These are phyloP conservation scores for Flaveria bidentis DNA, from an alignment of 129 eudicot genomes.

Conservation along the genomic window DNA sequence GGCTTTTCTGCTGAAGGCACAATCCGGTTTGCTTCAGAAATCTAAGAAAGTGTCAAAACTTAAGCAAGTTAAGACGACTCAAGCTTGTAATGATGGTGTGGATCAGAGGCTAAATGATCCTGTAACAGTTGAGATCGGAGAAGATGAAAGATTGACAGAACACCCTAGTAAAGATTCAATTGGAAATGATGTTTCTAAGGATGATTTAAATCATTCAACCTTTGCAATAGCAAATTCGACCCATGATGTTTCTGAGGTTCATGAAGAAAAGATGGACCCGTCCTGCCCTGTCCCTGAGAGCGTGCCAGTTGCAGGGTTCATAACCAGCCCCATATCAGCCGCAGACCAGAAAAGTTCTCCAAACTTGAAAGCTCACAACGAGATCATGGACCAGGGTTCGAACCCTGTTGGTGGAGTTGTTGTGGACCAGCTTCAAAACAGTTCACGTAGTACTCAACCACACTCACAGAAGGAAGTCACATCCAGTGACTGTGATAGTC, in stretches of 20 bases:
- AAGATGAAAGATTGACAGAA: conserved; percentile 23
- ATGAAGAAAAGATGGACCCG: conserved; percentile 29
- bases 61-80: conserved; percentile 41
- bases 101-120: conserved; percentile 22
- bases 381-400: conserved; percentile 18
- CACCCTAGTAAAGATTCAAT: conserved; percentile 25
- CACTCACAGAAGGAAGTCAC: conserved; percentile 34
- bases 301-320: conserved; percentile 12
- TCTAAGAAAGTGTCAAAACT: conserved; percentile 37
- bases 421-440: conserved; percentile 29
- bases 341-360: conserved; percentile 27
- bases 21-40: conserved; percentile 51
- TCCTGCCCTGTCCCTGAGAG: conserved; percentile 8
- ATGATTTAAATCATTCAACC: conserved; percentile 24
- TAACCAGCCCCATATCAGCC: conserved; percentile 12
- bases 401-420: conserved; percentile 31
- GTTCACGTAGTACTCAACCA: conserved; percentile 20
- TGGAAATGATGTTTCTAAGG: conserved; percentile 16
- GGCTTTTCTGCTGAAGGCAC: conserved; percentile 59
- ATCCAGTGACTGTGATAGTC: conserved; percentile 39
- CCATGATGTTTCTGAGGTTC: conserved; percentile 30
- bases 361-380: conserved; percentile 6
- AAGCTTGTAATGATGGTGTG: conserved; percentile 35
- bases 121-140: conserved; percentile 26
- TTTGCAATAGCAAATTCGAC: conserved; percentile 26